phyloP scores from a whole-genome alignment of 345 rosid genomes.

The Eucalyptus curtisii region DNA sequence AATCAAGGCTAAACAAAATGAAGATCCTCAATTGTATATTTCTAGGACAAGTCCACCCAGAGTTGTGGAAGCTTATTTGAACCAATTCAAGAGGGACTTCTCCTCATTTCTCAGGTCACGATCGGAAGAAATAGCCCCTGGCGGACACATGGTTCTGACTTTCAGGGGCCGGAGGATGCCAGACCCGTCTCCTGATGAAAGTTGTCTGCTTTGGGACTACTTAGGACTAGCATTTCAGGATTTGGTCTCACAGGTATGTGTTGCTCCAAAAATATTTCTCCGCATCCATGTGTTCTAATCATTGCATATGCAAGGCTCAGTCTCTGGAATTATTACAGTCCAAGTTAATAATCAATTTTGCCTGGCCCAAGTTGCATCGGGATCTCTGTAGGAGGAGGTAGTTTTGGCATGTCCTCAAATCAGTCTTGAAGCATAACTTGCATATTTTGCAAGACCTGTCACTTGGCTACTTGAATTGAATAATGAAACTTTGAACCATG shows the following conservation, averaged over 20 bases:
- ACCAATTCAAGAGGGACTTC: slow-evolving; percentile 33
- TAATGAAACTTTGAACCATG: not conserved
- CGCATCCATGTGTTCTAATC: not conserved
- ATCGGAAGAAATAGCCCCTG: slow-evolving; percentile 14
- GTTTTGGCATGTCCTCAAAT: not conserved
- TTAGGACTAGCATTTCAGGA: slow-evolving; percentile 28
- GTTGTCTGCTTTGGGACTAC: slow-evolving; percentile 37
- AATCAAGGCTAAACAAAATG: no score
- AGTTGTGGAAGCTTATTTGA: slow-evolving; percentile 12
- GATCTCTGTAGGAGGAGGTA: not conserved
- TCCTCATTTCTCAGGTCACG: slow-evolving; percentile 14
- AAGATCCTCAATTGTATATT: no score
- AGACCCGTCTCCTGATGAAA: slow-evolving; percentile 22
- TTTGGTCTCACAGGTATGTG: slow-evolving; percentile 15
- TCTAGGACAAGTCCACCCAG: slow-evolving; percentile 22
- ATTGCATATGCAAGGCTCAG: not conserved
- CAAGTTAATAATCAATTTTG: not conserved
- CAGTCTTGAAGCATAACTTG: not conserved
- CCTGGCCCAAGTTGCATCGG: not conserved
- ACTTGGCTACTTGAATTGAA: not conserved
- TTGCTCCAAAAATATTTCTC: not conserved
- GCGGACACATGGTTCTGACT: slow-evolving; percentile 26
- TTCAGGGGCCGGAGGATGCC: slow-evolving; percentile 12
- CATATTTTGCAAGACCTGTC: not conserved
- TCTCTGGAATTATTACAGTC: not conserved